phyloP scores from a whole-genome alignment of 306 rosid genomes.

The Castanea sativa region DNA sequence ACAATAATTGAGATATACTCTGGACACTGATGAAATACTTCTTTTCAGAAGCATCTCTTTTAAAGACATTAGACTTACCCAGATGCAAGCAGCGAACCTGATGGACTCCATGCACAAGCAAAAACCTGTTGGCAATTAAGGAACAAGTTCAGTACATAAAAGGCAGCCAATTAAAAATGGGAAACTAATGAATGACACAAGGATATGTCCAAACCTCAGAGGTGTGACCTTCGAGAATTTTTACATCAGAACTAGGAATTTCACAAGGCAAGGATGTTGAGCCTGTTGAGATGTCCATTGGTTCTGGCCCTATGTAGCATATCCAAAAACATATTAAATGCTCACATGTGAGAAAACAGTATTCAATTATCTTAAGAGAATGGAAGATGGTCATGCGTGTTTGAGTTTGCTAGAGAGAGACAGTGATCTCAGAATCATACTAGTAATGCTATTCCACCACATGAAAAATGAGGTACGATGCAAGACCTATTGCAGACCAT shows the following conservation, averaged over 20 bases:
- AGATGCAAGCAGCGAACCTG: constrained; percentile 67
- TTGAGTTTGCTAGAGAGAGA: neutral
- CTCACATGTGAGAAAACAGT: neutral
- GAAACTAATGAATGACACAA: constrained; percentile 2
- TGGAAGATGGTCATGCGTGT: neutral
- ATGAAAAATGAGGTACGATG: neutral
- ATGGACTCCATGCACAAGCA: constrained; percentile 79
- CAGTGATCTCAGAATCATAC: neutral
- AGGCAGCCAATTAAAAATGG: neutral
- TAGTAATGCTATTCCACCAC: neutral
- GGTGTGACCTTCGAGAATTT: constrained; percentile 62
- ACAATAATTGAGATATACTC: neutral
- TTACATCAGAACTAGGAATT: constrained; percentile 40
- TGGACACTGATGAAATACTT: neutral
- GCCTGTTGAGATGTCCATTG: constrained; percentile 59
- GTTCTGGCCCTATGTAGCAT: constrained; percentile 50
- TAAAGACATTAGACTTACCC: constrained; percentile 46
- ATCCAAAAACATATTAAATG: neutral
- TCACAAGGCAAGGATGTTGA: constrained; percentile 25
- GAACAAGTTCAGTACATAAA: constrained; percentile 9
- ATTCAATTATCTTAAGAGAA: neutral
- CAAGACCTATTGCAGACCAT: neutral
- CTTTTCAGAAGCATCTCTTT: neutral
- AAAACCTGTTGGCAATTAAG: constrained; percentile 41
- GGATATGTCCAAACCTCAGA: constrained; percentile 50